Evolutionary conservation across 1,139 yeast genomes (phyloP).

Genomic region (Saccharomycopsis hybrid): DNA sequence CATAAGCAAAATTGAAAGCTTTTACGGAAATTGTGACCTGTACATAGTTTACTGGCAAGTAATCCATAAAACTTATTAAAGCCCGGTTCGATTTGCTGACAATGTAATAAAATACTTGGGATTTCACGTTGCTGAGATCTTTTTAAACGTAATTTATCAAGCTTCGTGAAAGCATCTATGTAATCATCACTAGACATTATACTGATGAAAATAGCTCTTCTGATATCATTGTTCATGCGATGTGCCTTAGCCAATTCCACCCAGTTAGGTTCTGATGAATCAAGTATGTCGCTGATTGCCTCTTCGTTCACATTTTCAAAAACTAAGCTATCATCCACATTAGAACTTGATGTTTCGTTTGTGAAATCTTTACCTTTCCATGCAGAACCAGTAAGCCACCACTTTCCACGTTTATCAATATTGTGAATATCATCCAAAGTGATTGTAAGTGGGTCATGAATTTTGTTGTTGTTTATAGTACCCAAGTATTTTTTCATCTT

Average conservation of each 20-base stretch:
- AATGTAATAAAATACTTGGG: constrained; percentile 77
- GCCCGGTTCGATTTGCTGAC: constrained; percentile 74
- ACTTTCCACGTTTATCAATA: constrained; percentile 76
- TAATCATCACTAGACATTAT: constrained; percentile 94
- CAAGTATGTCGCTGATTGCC: constrained; percentile 39
- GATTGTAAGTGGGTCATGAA: constrained; percentile 77
- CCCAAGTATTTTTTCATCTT: constrained; percentile 66
- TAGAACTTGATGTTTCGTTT: constrained; percentile 23
- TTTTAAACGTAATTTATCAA: constrained; percentile 74
- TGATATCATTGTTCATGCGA: constrained; percentile 90
- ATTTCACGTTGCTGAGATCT: constrained; percentile 84
- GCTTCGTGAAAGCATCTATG: constrained; percentile 74
- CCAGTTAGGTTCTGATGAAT: constrained; percentile 80
- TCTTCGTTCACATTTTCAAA: constrained; percentile 27
- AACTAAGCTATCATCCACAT: constrained; percentile 22
- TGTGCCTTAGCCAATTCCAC: constrained; percentile 76
- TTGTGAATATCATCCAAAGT: constrained; percentile 74
- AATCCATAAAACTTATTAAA: constrained; percentile 90
- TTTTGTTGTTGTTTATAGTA: constrained; percentile 34
- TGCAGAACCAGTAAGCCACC: constrained; percentile 99
- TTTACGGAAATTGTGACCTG: constrained; percentile 64
- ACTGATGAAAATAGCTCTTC: constrained; percentile 89
- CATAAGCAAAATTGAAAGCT: constrained; percentile 85
- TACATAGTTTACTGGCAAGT: constrained; percentile 70
- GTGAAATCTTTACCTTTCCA: constrained; percentile 61